Evolutionary conservation across 805 yeast species (phyloP), one percentile per base, ranked within the genome.

Genomic region (Metschnikowia lochheadii): DNA sequence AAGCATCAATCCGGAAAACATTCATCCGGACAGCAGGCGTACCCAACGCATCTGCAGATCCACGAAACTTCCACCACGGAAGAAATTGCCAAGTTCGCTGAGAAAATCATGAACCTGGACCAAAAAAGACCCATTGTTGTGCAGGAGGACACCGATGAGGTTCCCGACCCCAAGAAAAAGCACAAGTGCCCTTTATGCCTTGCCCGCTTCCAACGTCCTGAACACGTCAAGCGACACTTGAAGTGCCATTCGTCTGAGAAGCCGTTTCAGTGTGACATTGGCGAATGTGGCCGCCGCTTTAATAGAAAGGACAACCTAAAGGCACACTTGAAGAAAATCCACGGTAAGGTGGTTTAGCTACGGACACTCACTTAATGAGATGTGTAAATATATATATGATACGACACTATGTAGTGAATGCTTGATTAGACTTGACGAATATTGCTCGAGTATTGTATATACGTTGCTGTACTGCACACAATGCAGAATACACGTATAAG

Each of bases 151-250:
- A 59, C 70, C 57, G 69, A 72, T 47, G 75, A 78, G 45, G 51
- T 51, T 31, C 47, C 55, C 39, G 77, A 73, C 54, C 75, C 76
- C 7, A 82, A 80, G 59, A 84, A 83, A 63, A 72, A 74, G 46
- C 87, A 84, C 63, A 75, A 74, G 55, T 84, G 89, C 66, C 87
- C 87, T 1, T 63, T 82, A 39, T 83, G 89, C 61, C 80, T 78
- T 44, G 75, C 82, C 37, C 66, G 78, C 46, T 83, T 83, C 70
- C 88, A 83, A 62, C 66, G 87, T 55, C 86, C 89, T 2, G 89
- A 84, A 59, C 89, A 84, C 63, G 89, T 84, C 29, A 84, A 81
- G 62, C 64, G 88, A 54, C 83, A 81, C 59, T 72, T 81, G 77
- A 75, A 81, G 60, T 72, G 80, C 40, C 85, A 81, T 63, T 76